phyloP scores from a whole-genome alignment of 1,284 basidiomycete species.

The Boletus austroedulis region DNA sequence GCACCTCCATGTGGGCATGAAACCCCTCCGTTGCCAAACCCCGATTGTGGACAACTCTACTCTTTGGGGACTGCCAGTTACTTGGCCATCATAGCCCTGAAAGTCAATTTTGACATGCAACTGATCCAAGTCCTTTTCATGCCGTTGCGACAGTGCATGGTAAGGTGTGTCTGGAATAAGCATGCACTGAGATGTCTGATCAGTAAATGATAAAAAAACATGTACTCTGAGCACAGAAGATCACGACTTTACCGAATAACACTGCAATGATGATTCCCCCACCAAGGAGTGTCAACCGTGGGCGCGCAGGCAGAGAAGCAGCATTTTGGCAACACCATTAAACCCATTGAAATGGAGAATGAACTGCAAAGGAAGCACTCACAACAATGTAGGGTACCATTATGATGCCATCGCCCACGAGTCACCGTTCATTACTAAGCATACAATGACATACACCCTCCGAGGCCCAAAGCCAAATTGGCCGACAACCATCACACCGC shows the following conservation, averaged over 20 bases:
- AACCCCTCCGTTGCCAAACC: no score
- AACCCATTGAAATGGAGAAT: background rate
- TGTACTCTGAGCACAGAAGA: slow-evolving; percentile 63
- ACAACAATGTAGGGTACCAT: slow-evolving; percentile 75
- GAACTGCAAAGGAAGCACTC: slow-evolving; percentile 30
- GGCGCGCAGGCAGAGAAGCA: slow-evolving; percentile 65
- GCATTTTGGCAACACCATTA: slow-evolving; percentile 48
- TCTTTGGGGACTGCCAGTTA: no score
- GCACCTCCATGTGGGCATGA: no score
- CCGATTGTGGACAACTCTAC: no score
- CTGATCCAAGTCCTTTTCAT: no score
- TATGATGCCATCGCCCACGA: slow-evolving; percentile 40
- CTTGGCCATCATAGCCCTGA: no score
- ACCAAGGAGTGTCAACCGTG: slow-evolving; percentile 58
- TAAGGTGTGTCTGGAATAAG: slow-evolving; percentile 58
- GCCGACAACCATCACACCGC: slow-evolving; percentile 41
- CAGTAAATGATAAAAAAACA: background rate
- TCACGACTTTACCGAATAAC: slow-evolving; percentile 76
- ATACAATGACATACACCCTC: slow-evolving; percentile 62
- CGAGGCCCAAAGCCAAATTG: slow-evolving; percentile 44
- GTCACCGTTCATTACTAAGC: slow-evolving; percentile 37
- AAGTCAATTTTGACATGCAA: no score
- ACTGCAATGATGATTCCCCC: slow-evolving; percentile 57
- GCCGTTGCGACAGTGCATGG: no score
- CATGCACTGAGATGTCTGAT: background rate